Conservation (phyloP, 2,329 filamentous ascomycete genomes). For the Pseudogymnoascus sp. region DNA sequence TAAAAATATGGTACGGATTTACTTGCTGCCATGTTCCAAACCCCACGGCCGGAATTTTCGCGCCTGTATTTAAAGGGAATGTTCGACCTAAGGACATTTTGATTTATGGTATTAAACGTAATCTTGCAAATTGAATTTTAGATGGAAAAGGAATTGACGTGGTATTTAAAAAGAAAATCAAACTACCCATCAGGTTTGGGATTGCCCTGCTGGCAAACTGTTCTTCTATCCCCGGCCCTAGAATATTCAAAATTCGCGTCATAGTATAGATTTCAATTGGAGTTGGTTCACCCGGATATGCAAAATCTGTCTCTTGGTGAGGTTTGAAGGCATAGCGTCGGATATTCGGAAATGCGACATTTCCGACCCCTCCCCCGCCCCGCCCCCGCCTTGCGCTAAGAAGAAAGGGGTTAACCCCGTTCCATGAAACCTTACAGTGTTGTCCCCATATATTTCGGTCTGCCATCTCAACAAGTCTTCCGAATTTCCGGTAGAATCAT, state of each 20-base stretch:
- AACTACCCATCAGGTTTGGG: neutral
- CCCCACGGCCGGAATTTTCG: constrained; percentile 34
- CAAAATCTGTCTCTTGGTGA: neutral
- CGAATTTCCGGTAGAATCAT: neutral
- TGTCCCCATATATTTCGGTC: neutral
- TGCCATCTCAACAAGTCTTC: neutral
- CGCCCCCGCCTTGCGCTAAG: neutral
- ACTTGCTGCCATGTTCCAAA: constrained; percentile 37
- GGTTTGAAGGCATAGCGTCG: neutral
- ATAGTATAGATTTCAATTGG: neutral
- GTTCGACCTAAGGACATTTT: neutral
- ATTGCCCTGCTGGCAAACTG: neutral
- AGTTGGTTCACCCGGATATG: neutral
- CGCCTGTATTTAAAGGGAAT: constrained; percentile 29
- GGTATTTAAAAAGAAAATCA: neutral
- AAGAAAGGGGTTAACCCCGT: neutral
- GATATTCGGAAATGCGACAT: neutral
- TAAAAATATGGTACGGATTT: neutral
- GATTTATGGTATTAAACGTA: neutral
- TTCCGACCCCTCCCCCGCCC: neutral
- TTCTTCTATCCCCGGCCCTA: neutral
- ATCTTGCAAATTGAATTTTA: neutral
- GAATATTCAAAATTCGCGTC: neutral
- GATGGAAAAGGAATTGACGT: neutral
- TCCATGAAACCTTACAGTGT: neutral